These are phyloP conservation scores for Lachnellula arida DNA, from an alignment of 2,329 filamentous ascomycete genomes.

Conservation along the genomic window DNA sequence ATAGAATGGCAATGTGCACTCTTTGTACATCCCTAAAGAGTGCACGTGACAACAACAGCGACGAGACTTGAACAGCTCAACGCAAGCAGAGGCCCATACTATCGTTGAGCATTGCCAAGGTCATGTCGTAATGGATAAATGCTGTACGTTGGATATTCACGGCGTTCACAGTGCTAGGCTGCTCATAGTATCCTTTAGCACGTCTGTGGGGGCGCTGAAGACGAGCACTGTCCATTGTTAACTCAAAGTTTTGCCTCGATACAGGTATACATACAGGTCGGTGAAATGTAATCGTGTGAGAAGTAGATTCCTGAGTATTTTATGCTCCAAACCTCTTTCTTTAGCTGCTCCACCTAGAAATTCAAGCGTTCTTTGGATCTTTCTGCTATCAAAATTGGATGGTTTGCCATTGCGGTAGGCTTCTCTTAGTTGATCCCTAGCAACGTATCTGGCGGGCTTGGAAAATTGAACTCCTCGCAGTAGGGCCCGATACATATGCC, in stretches of 20 bases:
- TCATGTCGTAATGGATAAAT: conserved; percentile 61
- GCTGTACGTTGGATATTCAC: conserved; percentile 23
- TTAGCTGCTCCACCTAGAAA: conserved; percentile 64
- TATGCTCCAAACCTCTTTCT: conserved; percentile 65
- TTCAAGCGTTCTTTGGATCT: conserved; percentile 60
- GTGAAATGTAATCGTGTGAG: conserved; percentile 33
- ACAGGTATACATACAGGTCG: conserved; percentile 9
- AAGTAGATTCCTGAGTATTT: conserved; percentile 65
- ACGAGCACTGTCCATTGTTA: neutral
- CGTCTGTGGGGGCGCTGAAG: conserved; percentile 3
- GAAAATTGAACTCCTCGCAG: conserved; percentile 70
- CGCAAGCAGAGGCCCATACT: conserved; percentile 63
- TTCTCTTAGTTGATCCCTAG: conserved; percentile 53
- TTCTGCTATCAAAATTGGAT: conserved; percentile 43
- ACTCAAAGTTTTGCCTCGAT: neutral
- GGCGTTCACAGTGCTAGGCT: neutral
- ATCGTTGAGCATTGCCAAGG: conserved; percentile 68
- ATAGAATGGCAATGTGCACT: neutral
- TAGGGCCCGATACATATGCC: conserved; percentile 60
- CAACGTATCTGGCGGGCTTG: conserved; percentile 59
- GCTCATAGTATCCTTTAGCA: conserved; percentile 2
- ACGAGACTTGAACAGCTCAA: conserved; percentile 26
- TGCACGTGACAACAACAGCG: neutral
- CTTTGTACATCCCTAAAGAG: neutral
- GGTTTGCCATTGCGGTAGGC: conserved; percentile 51